Evolutionary conservation across 257 asterid species (phyloP).

Genomic region (Nicotiana noctiflora): DNA sequence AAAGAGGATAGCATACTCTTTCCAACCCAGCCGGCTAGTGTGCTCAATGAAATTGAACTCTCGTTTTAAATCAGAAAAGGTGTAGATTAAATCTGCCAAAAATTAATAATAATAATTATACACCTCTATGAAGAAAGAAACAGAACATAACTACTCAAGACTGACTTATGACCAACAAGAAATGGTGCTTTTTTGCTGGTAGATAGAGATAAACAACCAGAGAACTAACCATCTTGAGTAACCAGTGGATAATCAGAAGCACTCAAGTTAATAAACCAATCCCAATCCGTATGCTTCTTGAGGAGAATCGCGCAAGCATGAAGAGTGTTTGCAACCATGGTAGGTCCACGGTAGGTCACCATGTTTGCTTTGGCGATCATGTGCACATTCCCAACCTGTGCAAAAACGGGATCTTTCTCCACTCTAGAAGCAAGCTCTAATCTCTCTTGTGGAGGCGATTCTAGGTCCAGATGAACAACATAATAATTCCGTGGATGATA

Average conservation of each 20-base stretch:
- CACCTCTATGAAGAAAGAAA: background rate
- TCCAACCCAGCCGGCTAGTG: conserved; percentile 43
- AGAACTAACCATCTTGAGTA: conserved; percentile 81
- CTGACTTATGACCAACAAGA: background rate
- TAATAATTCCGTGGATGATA: conserved; percentile 92
- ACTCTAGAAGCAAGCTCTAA: conserved; percentile 52
- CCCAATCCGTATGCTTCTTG: conserved; percentile 74
- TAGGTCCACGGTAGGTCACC: conserved; percentile 94
- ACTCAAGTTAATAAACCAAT: conserved; percentile 95
- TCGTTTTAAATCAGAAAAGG: conserved; percentile 28
- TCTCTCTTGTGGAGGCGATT: conserved; percentile 77
- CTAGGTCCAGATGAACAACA: conserved; percentile 80
- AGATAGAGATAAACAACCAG: background rate
- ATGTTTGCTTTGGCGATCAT: conserved; percentile 73
- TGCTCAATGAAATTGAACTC: conserved; percentile 42
- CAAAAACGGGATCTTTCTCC: conserved; percentile 43
- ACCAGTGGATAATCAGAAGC: conserved; percentile 99
- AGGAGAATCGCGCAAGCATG: conserved; percentile 91
- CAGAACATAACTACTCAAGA: background rate
- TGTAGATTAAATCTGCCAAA: conserved; percentile 32
- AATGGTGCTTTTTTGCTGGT: background rate
- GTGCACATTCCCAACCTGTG: conserved; percentile 57
- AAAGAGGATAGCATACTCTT: conserved; percentile 25
- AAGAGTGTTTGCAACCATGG: conserved; percentile 94
- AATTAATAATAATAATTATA: background rate